Evolutionary conservation across 176 grass and related monocot species (phyloP).

Genomic region (Paspalum notatum): DNA sequence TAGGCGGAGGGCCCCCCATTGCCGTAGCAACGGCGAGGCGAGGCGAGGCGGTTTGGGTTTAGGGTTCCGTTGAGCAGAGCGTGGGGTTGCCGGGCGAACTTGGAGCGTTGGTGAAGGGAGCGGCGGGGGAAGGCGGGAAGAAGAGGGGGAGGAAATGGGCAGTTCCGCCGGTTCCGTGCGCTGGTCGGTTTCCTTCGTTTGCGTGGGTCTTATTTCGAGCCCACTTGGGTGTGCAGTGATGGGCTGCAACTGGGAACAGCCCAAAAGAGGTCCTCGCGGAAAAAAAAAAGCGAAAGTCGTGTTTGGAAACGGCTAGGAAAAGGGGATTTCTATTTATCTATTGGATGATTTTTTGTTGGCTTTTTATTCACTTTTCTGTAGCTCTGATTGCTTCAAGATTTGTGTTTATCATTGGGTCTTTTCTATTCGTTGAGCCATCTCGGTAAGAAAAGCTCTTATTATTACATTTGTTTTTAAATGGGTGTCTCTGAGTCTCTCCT

Average conservation of each 20-base stretch:
- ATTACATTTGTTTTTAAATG: no score
- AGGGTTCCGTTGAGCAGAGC: background rate
- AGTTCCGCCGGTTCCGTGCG: background rate
- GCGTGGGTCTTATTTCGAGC: background rate
- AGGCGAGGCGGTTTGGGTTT: slow-evolving; percentile 4
- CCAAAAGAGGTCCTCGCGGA: background rate
- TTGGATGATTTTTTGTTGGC: no score
- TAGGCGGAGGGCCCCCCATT: slow-evolving; percentile 33
- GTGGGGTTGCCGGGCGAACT: background rate
- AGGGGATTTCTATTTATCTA: no score
- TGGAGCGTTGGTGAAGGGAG: background rate
- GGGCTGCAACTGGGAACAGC: background rate
- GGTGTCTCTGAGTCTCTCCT: no score
- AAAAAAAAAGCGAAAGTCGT: no score
- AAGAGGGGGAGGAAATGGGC: background rate
- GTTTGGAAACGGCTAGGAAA: no score
- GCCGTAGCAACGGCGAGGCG: background rate
- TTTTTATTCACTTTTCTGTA: no score
- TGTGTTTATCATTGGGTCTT: no score
- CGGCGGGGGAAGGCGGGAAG: slow-evolving; percentile 41
- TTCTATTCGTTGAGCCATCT: no score
- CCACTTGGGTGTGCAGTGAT: background rate
- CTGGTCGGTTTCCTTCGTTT: background rate
- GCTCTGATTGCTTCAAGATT: no score
- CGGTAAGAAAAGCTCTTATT: no score